Evolutionary conservation across 2,329 filamentous ascomycete genomes (phyloP), one percentile per base, ranked within the genome.

Genomic region (Daldinia sp.): DNA sequence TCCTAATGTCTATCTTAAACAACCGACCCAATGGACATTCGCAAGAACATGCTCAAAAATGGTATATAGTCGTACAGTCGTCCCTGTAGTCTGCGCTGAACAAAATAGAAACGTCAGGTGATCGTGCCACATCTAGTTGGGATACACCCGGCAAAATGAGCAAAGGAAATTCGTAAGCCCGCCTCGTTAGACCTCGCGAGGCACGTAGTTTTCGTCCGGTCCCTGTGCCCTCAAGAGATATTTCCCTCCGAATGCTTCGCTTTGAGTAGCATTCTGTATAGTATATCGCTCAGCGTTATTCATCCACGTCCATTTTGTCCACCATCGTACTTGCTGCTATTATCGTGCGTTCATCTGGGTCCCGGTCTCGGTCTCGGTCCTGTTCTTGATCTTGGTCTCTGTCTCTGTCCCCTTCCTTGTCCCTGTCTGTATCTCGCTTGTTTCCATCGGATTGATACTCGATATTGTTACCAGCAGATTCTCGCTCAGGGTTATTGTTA

Each of bases 261-360:
- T 13, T 17, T 21, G n/a, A 30, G 15, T 41, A 45, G 43, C 27
- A 37, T 59, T 37, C 45, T 34, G 30, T 30, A 41, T 45, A n/a
- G 45, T 57, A 60, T 52, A 56, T 45, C 52, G 27, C 15, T 25
- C 27, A 13, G 39, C 54, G 57, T 70, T 59, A 75, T 68, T 69
- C 73, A 58, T 76, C 76, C 49, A 76, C 70, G 9, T 76, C 75
- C 75, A 77, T 76, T 41, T 72, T 73, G 30, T 76, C 73, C 52
- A 73, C 68, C 47, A 74, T 70, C 21, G 74, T 75, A 60, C 74
- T 76, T 10, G 75, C 74, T 7, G 76, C 75, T 27, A 77, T 57
- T 51, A 76, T 75, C 5, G 74, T 77, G 10, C 73, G 69, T 25
- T 76, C 73, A 43, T 75, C 73, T 41, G 68, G 67, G 23, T 72